phyloP scores from a whole-genome alignment of 2,329 filamentous ascomycete genomes.

The Nemania abortiva region DNA sequence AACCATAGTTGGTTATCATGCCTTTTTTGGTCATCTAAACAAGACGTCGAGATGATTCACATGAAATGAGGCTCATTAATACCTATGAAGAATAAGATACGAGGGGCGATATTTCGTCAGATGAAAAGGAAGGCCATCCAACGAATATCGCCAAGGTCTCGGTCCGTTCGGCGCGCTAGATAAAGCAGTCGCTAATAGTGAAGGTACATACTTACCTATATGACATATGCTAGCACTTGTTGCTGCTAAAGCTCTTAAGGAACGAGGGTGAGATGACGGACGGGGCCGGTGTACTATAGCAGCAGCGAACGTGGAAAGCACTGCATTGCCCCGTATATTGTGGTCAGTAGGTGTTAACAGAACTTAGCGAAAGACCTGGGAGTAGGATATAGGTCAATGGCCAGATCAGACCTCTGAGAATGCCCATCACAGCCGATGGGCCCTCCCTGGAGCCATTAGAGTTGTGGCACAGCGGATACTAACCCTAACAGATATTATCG shows the following conservation, averaged over 20 bases:
- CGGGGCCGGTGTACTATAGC: not conserved
- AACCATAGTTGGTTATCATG: constrained; percentile 36
- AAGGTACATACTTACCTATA: not conserved
- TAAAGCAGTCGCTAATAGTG: constrained; percentile 15
- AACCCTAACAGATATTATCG: constrained; percentile 3
- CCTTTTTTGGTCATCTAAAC: constrained; percentile 40
- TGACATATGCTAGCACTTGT: constrained; percentile 11
- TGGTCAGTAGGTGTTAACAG: constrained; percentile 3
- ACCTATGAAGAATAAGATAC: constrained; percentile 17
- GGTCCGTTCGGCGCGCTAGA: constrained; percentile 25
- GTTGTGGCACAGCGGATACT: not conserved
- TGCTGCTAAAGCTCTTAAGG: constrained; percentile 24
- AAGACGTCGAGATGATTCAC: constrained; percentile 27
- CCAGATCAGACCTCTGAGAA: not conserved
- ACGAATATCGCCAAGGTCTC: constrained; percentile 1
- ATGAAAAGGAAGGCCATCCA: constrained; percentile 10
- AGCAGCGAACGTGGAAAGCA: not conserved
- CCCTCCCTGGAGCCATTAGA: constrained; percentile 9
- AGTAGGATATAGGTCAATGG: constrained; percentile 1
- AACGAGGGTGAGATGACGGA: constrained; percentile 12
- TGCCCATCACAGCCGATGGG: constrained; percentile 2
- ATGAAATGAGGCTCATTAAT: constrained; percentile 32
- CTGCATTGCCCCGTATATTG: not conserved
- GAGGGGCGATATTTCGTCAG: constrained; percentile 19
- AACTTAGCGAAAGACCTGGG: constrained; percentile 3